A percentile compares a stretch with the other conserved stretches of the same genome.
These are phyloP conservation scores for Teunomyces funiuensis DNA, from an alignment of 805 yeast species.

Conservation along the genomic window DNA sequence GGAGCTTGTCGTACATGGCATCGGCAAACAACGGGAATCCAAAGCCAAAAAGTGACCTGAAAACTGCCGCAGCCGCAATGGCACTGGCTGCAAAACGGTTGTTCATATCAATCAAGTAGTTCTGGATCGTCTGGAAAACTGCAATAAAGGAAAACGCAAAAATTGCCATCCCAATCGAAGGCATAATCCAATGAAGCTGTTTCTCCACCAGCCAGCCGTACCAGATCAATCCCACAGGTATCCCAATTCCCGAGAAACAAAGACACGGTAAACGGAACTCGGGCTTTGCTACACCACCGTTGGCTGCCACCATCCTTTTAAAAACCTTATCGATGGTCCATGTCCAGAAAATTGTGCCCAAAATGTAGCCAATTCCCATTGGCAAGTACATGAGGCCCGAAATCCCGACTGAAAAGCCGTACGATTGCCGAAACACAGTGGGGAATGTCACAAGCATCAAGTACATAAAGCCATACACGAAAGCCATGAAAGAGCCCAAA, in stretches of 20 bases:
- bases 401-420: slow-evolving; percentile 32
- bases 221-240: slow-evolving; percentile 39
- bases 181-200: slow-evolving; percentile 39
- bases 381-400: slow-evolving; percentile 40
- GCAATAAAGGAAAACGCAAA: slow-evolving; percentile 38
- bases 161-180: slow-evolving; percentile 35
- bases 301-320: slow-evolving; percentile 20
- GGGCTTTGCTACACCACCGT: slow-evolving; percentile 36
- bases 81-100: slow-evolving; percentile 38
- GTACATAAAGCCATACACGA: slow-evolving; percentile 43
- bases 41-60: slow-evolving; percentile 39
- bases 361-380: slow-evolving; percentile 36
- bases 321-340: slow-evolving; percentile 25
- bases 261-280: slow-evolving; percentile 40
- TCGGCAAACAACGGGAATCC: slow-evolving; percentile 38
- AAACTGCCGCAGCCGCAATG: slow-evolving; percentile 43
- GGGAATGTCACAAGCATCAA: slow-evolving; percentile 43
- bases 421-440: slow-evolving; percentile 25
- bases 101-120: slow-evolving; percentile 41
- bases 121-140: slow-evolving; percentile 38
- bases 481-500: slow-evolving; percentile 42
- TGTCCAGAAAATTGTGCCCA: slow-evolving; percentile 36
- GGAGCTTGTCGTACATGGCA: slow-evolving; percentile 32
- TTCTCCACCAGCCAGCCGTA: slow-evolving; percentile 42
- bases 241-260: slow-evolving; percentile 29